Base-by-base conservation (phyloP, 257 asterid genomes). In the Jacaranda mimosifolia region DNA sequence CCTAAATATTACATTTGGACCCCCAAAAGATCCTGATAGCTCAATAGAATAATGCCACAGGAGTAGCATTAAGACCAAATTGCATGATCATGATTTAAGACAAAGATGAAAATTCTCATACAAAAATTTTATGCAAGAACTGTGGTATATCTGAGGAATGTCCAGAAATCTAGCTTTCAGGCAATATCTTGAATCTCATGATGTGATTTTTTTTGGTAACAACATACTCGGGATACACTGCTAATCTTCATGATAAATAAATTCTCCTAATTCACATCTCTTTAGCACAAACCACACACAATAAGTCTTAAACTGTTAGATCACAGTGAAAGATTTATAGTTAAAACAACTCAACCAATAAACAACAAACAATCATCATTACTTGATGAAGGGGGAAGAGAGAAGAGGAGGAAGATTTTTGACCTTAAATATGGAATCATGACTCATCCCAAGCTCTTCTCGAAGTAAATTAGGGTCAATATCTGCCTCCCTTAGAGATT, bases 381-480 rank as follows among this genome's bases (percentile, higher is more conserved):
- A 26, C 52, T 39, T 19, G 57, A 72, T 65, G n/a, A 56, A 15
- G 57, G 49, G 39, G 15, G 9, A 35, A 45, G 15, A 53, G 63
- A 76, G n/a, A 59, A 53, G 15, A 63, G 9, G 48, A 59, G 62
- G 36, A 19, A 64, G 59, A 76, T 73, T 13, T 38, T 38, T 84
- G 78, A 95, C 99, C 98, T 95, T 86, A 79, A 89, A 85, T 60
- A 91, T 76, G n/a, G 91, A 67, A 83, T 90, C 89, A 58, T 88
- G 94, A 75, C 73, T 70, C 32, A 80, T 82, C 77, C 84, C 97
- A 74, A 87, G 86, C 74, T 82, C 94, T 58, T 91, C 91, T 38
- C 94, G 86, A 26, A 95, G 92, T 59, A 86, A 36, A 83, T 78
- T 85, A 73, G 87, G 94, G 82, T 93, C 91, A 75, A 95, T 80